A percentile compares a stretch with the other conserved stretches of the same genome.
Evolutionary conservation across 805 yeast species (phyloP).

Genomic region (Candida ulmi): DNA sequence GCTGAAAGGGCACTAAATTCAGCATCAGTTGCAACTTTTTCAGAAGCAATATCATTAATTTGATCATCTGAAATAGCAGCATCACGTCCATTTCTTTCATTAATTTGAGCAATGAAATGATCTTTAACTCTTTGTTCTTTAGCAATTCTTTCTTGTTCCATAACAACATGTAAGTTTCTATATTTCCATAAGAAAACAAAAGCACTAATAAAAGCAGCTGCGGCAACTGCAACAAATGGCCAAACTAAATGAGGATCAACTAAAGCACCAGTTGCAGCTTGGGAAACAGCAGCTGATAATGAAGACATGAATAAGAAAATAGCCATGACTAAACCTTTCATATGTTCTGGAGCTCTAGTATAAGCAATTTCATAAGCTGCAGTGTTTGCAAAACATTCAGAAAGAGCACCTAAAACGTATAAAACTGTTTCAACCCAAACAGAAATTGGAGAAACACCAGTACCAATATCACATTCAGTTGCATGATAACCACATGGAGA

Average conservation of each 20-base stretch:
- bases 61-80: neutral
- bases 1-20: too few relatives aligned
- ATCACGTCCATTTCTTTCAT: neutral
- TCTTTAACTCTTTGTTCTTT: constrained; percentile 14
- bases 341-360: constrained; percentile 67
- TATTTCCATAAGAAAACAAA: constrained; percentile 38
- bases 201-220: constrained; percentile 56
- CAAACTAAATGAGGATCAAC: constrained; percentile 66
- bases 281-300: constrained; percentile 72
- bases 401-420: constrained; percentile 63
- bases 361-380: constrained; percentile 84
- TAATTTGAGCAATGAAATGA: neutral
- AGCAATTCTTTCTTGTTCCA: constrained; percentile 16
- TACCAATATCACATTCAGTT: constrained; percentile 37
- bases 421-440: constrained; percentile 65
- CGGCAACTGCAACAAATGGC: constrained; percentile 61
- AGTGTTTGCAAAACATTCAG: constrained; percentile 75
- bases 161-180: constrained; percentile 15
- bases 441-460: constrained; percentile 37
- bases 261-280: constrained; percentile 63
- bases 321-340: constrained; percentile 41
- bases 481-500: constrained; percentile 74
- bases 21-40: neutral
- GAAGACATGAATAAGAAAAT: constrained; percentile 66
- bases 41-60: neutral